Base-by-base conservation (phyloP, 148 eudicot species). In the Spergularia bocconei region DNA sequence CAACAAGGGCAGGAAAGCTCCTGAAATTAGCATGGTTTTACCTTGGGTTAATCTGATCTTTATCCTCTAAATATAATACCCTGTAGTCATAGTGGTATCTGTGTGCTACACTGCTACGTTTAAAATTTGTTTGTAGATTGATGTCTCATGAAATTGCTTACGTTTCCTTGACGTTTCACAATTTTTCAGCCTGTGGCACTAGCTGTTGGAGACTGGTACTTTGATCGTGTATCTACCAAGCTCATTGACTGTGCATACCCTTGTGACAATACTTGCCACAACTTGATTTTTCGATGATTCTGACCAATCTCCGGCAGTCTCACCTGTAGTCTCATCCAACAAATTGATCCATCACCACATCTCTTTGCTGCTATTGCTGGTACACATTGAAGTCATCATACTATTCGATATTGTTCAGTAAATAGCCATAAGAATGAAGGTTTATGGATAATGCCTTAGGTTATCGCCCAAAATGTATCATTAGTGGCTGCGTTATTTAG, bases 151-250 rank as follows among this genome's bases (percentile, higher is more conserved):
- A n/a, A 50, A 71, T 19, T 29, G 41, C 6, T 11, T n/a, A 23
- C 9, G 8, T 77, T 29, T 76, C 44, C 12, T 20, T 12, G 1
- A 5, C 12, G 9, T 63, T 9, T 56, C 0, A 47, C 23, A 9
- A 11, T 55, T 80, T 74, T 44, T 71, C 83, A 83, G 86, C 81
- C 83, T 12, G 86, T 84, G 70, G 86, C 98, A 13, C 61, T 85
- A 71, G 87, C 97, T 17, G 89, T 90, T 19, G 98, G 98, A 67
- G 96, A 94, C 79, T 94, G 97, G 98, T 92, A 79, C 71, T 94
- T 90, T 29, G 91, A 87, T 62, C 85, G 97, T 53, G 48, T 80
- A n/a, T 70, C 71, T 10, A 55, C 77, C 16, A 88, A 85, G 80
- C 81, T 84, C 60, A 83, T 90, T 13, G 98, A 94, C 71, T 94